Conservation (phyloP, 352 stramenopile species). For the Phytophthora sansomeana region DNA sequence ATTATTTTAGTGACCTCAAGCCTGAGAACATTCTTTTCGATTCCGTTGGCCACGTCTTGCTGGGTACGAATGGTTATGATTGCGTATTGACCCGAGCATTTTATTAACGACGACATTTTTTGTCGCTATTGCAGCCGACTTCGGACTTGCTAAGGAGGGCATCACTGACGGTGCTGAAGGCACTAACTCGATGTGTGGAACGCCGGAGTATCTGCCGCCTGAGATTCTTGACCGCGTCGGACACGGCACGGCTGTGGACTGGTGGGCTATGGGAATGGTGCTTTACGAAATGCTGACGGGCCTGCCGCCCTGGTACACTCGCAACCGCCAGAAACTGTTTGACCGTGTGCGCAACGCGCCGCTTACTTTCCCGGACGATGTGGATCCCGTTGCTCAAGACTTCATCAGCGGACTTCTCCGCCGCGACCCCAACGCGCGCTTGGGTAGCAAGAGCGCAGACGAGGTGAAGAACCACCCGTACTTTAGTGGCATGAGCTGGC, state of each 20-base stretch:
- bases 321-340: constrained; percentile 93
- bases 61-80: constrained; percentile 40
- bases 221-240: constrained; percentile 92
- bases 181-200: constrained; percentile 92
- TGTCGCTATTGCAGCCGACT: constrained; percentile 63
- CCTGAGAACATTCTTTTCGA: constrained; percentile 91
- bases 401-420: constrained; percentile 88
- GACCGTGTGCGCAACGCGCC: constrained; percentile 89
- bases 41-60: constrained; percentile 71
- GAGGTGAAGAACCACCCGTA: constrained; percentile 90
- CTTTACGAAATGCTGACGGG: constrained; percentile 96
- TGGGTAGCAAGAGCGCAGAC: constrained; percentile 79
- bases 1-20: constrained; percentile 70
- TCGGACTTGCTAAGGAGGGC: constrained; percentile 89
- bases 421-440: constrained; percentile 79
- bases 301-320: constrained; percentile 93
- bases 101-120: not conserved
- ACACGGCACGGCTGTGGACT: constrained; percentile 93
- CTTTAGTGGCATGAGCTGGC: constrained; percentile 85
- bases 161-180: constrained; percentile 85
- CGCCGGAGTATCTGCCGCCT: constrained; percentile 93
- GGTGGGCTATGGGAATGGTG: constrained; percentile 93
- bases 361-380: constrained; percentile 89
- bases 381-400: constrained; percentile 71
- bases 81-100: not conserved